Conservation (phyloP, 805 yeast genomes). For the Isabelozyma rhagii region DNA sequence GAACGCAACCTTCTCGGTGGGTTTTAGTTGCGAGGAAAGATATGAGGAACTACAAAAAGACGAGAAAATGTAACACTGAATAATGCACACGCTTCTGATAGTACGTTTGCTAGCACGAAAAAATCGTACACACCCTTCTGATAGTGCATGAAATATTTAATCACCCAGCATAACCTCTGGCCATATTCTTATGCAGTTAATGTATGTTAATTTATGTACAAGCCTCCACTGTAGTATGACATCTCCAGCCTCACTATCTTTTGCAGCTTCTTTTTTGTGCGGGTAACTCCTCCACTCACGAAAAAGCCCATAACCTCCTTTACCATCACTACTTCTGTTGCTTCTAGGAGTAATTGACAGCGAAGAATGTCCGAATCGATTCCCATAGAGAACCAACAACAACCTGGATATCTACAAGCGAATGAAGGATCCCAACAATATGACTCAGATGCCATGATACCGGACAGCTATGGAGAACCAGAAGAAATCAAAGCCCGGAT, state of each 20-base stretch:
- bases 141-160: too few species aligned
- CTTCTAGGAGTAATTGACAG: not conserved
- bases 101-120: too few species aligned
- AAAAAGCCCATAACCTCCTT: not conserved
- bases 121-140: too few species aligned
- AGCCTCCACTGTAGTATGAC: not conserved
- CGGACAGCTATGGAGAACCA: conserved; percentile 3
- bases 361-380: conserved; percentile 30
- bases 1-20: conserved; percentile 19
- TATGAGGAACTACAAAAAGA: too few species aligned
- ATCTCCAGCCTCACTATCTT: not conserved
- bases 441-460: not conserved
- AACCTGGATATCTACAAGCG: not conserved
- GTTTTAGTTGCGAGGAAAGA: not conserved
- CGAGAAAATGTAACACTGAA: not conserved
- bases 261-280: not conserved
- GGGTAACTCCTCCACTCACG: not conserved
- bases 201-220: too few species aligned
- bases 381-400: conserved; percentile 19
- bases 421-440: not conserved
- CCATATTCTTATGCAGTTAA: too few species aligned
- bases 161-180: too few species aligned
- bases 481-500: conserved; percentile 38
- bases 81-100: too few species aligned
- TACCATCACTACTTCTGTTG: not conserved